A percentile compares a stretch with the other conserved stretches of the same genome.
Conservation (phyloP, 1,284 basidiomycete genomes). For the Marasmius sp. region DNA sequence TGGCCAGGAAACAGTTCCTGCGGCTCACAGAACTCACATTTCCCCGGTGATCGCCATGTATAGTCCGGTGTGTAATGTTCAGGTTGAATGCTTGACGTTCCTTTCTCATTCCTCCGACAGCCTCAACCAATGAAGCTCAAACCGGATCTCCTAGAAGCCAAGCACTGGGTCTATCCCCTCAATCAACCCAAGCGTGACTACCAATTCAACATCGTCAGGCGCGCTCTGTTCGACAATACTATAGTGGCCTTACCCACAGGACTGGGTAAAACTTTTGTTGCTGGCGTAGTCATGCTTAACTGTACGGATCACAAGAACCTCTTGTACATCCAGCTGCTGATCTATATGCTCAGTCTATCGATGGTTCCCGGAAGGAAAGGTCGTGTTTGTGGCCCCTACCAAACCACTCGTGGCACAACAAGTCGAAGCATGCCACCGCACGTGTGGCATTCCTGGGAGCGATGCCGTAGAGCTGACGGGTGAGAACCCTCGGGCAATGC, state of each 20-base stretch:
- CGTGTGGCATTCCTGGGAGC: conserved; percentile 90
- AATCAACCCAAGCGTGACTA: conserved; percentile 91
- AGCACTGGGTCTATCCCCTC: conserved; percentile 91
- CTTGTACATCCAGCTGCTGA: not conserved
- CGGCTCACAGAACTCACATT: not conserved
- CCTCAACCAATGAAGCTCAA: conserved; percentile 76
- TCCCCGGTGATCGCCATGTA: not conserved
- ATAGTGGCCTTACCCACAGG: conserved; percentile 96
- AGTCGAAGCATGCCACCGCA: conserved; percentile 89
- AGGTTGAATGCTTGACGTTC: not conserved
- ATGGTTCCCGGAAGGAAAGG: conserved; percentile 93
- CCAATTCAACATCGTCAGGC: conserved; percentile 91
- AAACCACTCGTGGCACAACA: conserved; percentile 96
- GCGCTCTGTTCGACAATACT: conserved; percentile 90
- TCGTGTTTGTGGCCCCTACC: conserved; percentile 95
- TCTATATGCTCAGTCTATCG: conserved; percentile 65
- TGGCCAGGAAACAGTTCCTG: not conserved
- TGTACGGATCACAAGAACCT: conserved; percentile 50
- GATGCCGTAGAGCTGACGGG: conserved; percentile 91
- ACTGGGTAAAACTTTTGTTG: conserved; percentile 97
- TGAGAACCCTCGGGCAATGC: conserved; percentile 46
- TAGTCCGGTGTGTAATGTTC: conserved; percentile 33
- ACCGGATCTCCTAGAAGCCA: conserved; percentile 76
- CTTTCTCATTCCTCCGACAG: conserved; percentile 32
- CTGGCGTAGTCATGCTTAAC: conserved; percentile 94